Conservation (phyloP, 2,329 filamentous ascomycete species). For the Chaetothyriales sp. region DNA sequence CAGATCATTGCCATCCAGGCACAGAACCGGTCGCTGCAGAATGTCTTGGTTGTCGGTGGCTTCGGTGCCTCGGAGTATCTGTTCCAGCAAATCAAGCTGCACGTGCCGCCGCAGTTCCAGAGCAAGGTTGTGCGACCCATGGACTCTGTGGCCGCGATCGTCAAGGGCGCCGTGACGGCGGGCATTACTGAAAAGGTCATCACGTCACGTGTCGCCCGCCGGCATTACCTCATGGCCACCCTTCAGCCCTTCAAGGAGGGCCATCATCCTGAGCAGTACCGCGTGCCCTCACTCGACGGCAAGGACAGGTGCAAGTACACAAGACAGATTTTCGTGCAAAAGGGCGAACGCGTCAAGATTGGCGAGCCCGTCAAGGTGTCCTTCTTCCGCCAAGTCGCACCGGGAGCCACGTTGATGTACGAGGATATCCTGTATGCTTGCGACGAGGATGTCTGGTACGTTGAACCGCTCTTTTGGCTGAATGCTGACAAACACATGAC, state of each 20-base stretch:
- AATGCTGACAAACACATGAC: slow-evolving; percentile 3
- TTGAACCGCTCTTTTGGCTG: background rate
- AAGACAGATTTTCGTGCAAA: slow-evolving; percentile 94
- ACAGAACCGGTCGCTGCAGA: slow-evolving; percentile 85
- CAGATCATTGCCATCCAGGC: slow-evolving; percentile 99
- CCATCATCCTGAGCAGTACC: slow-evolving; percentile 95
- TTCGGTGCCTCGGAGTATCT: slow-evolving; percentile 98
- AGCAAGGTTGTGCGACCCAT: slow-evolving; percentile 95
- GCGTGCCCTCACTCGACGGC: slow-evolving; percentile 87
- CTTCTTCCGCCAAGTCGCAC: slow-evolving; percentile 95
- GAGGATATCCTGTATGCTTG: slow-evolving; percentile 97
- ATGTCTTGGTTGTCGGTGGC: slow-evolving; percentile 91
- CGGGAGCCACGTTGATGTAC: slow-evolving; percentile 96
- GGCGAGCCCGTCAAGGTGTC: slow-evolving; percentile 97
- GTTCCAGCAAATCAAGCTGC: slow-evolving; percentile 98
- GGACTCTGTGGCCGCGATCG: slow-evolving; percentile 97
- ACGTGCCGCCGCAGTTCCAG: slow-evolving; percentile 96
- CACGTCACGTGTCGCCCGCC: slow-evolving; percentile 89
- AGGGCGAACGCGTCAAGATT: slow-evolving; percentile 97
- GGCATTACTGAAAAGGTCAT: slow-evolving; percentile 95
- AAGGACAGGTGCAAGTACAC: slow-evolving; percentile 99
- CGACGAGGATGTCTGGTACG: slow-evolving; percentile 71
- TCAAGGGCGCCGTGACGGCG: slow-evolving; percentile 94
- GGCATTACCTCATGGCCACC: slow-evolving; percentile 98
- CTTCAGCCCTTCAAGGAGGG: slow-evolving; percentile 98